Evolutionary conservation across 139 green algal genomes (phyloP).

Genomic region (Diplosphaera chodatii): DNA sequence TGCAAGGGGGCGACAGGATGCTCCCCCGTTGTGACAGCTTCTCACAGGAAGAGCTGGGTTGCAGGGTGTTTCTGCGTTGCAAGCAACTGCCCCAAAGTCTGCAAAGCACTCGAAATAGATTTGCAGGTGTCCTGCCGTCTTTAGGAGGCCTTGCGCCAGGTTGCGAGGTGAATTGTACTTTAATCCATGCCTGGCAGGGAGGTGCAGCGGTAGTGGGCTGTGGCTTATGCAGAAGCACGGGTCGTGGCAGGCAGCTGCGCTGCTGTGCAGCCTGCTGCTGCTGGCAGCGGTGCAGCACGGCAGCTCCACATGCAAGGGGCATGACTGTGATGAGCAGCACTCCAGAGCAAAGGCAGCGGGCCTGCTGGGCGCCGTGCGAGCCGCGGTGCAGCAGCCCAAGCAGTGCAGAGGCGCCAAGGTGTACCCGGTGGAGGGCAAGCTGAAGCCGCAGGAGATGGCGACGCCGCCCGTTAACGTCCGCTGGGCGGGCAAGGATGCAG

Average conservation of each 20-base stretch:
- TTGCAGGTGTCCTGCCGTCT: too few species aligned
- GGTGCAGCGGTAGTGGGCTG: too few species aligned
- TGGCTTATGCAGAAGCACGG: too few species aligned
- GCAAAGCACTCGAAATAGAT: too few species aligned
- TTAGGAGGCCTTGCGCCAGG: too few species aligned
- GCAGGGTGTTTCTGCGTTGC: too few species aligned
- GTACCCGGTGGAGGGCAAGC: constrained; percentile 25
- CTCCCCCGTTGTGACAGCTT: too few species aligned
- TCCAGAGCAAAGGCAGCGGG: constrained; percentile 15
- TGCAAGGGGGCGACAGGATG: too few species aligned
- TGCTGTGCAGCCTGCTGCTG: background rate
- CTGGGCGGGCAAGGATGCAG: constrained; percentile 9
- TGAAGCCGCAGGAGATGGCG: constrained; percentile 16
- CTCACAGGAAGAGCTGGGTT: too few species aligned
- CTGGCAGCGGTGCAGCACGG: background rate
- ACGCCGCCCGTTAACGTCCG: constrained; percentile 12
- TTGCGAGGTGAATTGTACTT: too few species aligned
- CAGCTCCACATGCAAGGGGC: constrained; percentile 9
- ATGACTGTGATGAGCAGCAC: constrained; percentile 16
- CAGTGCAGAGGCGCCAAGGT: constrained; percentile 6
- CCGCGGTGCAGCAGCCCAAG: background rate
- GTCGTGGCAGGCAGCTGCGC: background rate
- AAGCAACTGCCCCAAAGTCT: too few species aligned
- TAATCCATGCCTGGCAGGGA: too few species aligned
- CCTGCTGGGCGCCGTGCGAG: constrained; percentile 13